phyloP scores from a whole-genome alignment of 768 basidiomycete species.

The Naganishia friedmannii region DNA sequence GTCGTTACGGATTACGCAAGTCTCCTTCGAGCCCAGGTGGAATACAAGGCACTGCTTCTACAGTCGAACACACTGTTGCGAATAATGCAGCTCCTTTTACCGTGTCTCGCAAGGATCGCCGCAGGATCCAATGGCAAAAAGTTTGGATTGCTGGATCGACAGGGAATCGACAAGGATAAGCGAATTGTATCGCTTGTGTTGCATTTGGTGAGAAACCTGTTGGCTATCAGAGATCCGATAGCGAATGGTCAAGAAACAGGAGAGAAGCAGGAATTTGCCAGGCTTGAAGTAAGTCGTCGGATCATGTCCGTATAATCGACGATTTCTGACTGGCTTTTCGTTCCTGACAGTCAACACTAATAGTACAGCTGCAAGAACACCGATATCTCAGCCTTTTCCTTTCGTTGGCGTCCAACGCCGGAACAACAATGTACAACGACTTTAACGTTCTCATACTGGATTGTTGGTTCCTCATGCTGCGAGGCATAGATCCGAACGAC shows the following conservation, averaged over 20 bases:
- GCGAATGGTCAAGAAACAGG: conserved; percentile 68
- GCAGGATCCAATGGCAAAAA: neutral
- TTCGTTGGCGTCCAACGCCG: conserved; percentile 76
- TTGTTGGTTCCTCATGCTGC: conserved; percentile 84
- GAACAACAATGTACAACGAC: conserved; percentile 73
- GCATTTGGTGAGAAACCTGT: conserved; percentile 87
- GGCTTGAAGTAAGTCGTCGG: conserved; percentile 60
- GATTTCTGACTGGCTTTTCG: conserved; percentile 7
- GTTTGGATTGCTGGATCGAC: conserved; percentile 20
- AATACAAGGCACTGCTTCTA: conserved; percentile 66
- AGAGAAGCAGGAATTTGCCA: conserved; percentile 74
- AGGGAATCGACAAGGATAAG: conserved; percentile 73
- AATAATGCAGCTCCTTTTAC: conserved; percentile 61
- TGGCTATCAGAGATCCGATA: conserved; percentile 83
- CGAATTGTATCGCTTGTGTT: conserved; percentile 84
- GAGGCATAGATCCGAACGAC: conserved; percentile 67
- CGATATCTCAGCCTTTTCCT: conserved; percentile 73
- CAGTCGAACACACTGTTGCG: conserved; percentile 36
- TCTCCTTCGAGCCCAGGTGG: conserved; percentile 71
- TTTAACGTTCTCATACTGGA: conserved; percentile 91
- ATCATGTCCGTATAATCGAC: neutral
- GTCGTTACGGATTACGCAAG: conserved; percentile 84
- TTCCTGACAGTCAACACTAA: conserved; percentile 61
- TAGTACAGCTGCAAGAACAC: conserved; percentile 67
- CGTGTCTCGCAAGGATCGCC: conserved; percentile 66